phyloP scores from a whole-genome alignment of 805 yeast genomes.

The Saturnispora ahearnii region DNA sequence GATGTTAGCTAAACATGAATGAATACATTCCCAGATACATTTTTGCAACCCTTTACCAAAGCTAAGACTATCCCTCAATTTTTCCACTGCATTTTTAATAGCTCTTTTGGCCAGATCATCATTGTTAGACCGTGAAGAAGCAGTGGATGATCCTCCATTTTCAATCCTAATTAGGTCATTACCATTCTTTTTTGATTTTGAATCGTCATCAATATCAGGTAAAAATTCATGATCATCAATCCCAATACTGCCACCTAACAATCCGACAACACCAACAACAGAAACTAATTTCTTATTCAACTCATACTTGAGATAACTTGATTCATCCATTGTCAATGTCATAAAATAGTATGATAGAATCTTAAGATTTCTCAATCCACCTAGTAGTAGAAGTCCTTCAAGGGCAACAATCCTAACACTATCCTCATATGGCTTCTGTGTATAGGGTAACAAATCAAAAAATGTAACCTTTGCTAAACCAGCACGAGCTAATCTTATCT shows the following conservation, averaged over 20 bases:
- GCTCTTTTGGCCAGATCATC: conserved; percentile 59
- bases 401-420: conserved; percentile 62
- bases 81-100: conserved; percentile 54
- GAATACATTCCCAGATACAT: conserved; percentile 62
- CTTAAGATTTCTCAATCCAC: conserved; percentile 62
- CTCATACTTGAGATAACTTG: conserved; percentile 41
- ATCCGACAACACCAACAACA: conserved; percentile 58
- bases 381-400: conserved; percentile 57
- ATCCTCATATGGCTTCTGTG: conserved; percentile 36
- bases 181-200: conserved; percentile 3
- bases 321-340: conserved; percentile 45
- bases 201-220: conserved; percentile 8
- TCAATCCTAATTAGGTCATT: conserved; percentile 45
- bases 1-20: conserved; percentile 50
- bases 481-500: conserved; percentile 46
- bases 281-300: conserved; percentile 39
- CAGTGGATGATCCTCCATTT: conserved; percentile 33
- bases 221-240: conserved; percentile 59
- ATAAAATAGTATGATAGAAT: conserved; percentile 56
- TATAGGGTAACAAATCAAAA: conserved; percentile 46
- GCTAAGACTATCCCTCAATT: conserved; percentile 51
- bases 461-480: conserved; percentile 46
- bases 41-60: conserved; percentile 48
- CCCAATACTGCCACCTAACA: conserved; percentile 48
- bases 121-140: conserved; percentile 43